Evolutionary conservation across 495 filamentous ascomycete species (phyloP), one percentile per base, ranked within the genome.

Genomic region (Trichoderma asperelloides): DNA sequence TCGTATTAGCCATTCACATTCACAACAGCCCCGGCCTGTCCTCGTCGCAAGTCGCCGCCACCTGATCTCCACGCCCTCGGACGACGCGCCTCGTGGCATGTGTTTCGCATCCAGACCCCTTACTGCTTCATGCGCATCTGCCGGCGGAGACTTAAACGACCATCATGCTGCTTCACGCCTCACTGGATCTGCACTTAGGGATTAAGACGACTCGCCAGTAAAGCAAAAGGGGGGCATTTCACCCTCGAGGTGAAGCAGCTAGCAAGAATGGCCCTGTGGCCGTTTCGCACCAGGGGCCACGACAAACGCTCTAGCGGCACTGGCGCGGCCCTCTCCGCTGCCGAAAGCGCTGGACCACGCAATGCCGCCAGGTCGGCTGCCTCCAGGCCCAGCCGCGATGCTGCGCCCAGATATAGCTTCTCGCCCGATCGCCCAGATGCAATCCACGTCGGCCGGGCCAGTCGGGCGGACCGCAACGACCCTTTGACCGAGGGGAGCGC

Each of bases 201-300:
- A 60, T 18, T 60, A 60, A 28, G 55, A 28, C 55, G 55, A 60
- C 55, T 60, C 55, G 55, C 55, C 27, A 60, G 55, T 60, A 60
- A 60, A 60, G 18, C 47, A 16, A 16, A 23, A 51, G 47, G 25
- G 55, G 43, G 23, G 27, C 9, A 28, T 49, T 27, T 28, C 37
- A n/a, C 62, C 33, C 33, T 21, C 33, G 62, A 64, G 62, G 62
- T n/a, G 62, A 43, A 64, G 62, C 33, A 40, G 28, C 33, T 12
- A 33, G 25, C 25, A 69, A 73, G 80, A 81, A 91, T 91, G 89
- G 85, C 86, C 73, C 79, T 91, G 79, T 93, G 90, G 90, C 90
- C 87, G 41, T 93, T 91, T 76, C 82, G 89, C 76, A 87, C 88
- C 67, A 89, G 82, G 75, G 86, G 81, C 79, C 78, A 78, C 67